A percentile compares a stretch with the other conserved stretches of the same genome.
Conservation (phyloP, 495 filamentous ascomycete species). For the Xylaria nigripes region DNA sequence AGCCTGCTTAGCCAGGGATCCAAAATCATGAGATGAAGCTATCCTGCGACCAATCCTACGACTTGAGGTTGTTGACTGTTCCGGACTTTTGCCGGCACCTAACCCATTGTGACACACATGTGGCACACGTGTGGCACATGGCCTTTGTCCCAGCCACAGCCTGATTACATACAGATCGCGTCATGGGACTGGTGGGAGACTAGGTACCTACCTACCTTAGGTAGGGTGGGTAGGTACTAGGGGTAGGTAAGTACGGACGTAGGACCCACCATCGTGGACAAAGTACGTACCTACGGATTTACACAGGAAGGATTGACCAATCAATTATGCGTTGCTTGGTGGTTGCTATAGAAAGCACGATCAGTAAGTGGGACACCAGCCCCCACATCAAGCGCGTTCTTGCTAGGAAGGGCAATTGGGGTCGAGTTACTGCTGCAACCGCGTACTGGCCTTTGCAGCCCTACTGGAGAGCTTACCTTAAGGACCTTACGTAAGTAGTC, state of each 20-base stretch:
- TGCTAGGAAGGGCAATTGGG: background rate
- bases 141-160: slow-evolving; percentile 7
- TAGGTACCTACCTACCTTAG: too few species aligned
- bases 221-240: too few species aligned
- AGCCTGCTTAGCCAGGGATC: slow-evolving; percentile 1
- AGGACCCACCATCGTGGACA: slow-evolving; percentile 9
- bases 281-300: too few species aligned
- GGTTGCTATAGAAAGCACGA: slow-evolving; percentile 32
- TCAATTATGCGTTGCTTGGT: slow-evolving; percentile 36
- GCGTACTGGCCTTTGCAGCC: too few species aligned
- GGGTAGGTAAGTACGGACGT: too few species aligned
- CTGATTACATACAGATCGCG: slow-evolving; percentile 15
- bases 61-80: slow-evolving; percentile 8
- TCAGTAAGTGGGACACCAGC: slow-evolving; percentile 12
- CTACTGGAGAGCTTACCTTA: too few species aligned
- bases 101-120: background rate
- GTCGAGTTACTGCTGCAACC: too few species aligned
- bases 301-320: slow-evolving; percentile 26
- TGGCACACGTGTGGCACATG: background rate
- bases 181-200: slow-evolving; percentile 21
- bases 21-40: slow-evolving; percentile 24
- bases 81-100: background rate
- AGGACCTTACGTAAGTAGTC: too few species aligned
- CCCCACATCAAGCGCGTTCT: slow-evolving; percentile 2
- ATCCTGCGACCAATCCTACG: slow-evolving; percentile 1